Conservation (phyloP, 73 alveolate genomes). For the Paramecium primaurelia region DNA sequence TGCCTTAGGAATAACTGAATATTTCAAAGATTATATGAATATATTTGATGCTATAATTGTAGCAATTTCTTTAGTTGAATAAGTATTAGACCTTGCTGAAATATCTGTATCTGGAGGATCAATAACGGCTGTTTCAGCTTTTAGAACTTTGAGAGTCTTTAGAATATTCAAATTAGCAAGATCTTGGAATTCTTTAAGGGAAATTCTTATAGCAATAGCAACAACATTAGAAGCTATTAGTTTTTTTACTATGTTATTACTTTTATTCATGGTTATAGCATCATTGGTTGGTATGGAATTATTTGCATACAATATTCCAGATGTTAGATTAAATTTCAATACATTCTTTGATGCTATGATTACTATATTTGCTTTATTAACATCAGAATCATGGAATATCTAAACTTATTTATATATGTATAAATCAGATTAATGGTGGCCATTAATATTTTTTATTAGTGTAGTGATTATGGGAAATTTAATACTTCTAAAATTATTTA, state of each 20-base stretch:
- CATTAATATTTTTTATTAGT: constrained; percentile 56
- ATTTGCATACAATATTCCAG: constrained; percentile 64
- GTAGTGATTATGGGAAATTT: constrained; percentile 57
- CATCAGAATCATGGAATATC: constrained; percentile 74
- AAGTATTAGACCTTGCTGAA: constrained; percentile 47
- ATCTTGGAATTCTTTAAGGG: constrained; percentile 58
- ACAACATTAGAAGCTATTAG: background rate
- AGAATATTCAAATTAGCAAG: constrained; percentile 71
- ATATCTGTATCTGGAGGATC: constrained; percentile 29
- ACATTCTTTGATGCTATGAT: constrained; percentile 52
- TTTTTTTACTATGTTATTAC: constrained; percentile 50
- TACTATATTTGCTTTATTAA: constrained; percentile 59
- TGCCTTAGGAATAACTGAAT: constrained; percentile 70
- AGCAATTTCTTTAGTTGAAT: constrained; percentile 59
- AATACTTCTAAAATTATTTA: constrained; percentile 54
- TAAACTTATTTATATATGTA: constrained; percentile 56
- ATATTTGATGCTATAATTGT: constrained; percentile 73
- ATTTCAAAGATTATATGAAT: constrained; percentile 73
- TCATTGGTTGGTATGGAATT: constrained; percentile 78
- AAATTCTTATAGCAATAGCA: constrained; percentile 37
- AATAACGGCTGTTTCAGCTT: constrained; percentile 71
- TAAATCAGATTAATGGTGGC: background rate
- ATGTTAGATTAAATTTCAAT: constrained; percentile 66
- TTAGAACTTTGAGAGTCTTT: constrained; percentile 74
- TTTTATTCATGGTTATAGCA: constrained; percentile 66